phyloP scores from a whole-genome alignment of 1,284 basidiomycete species.

The Bondarzewia mesenterica region DNA sequence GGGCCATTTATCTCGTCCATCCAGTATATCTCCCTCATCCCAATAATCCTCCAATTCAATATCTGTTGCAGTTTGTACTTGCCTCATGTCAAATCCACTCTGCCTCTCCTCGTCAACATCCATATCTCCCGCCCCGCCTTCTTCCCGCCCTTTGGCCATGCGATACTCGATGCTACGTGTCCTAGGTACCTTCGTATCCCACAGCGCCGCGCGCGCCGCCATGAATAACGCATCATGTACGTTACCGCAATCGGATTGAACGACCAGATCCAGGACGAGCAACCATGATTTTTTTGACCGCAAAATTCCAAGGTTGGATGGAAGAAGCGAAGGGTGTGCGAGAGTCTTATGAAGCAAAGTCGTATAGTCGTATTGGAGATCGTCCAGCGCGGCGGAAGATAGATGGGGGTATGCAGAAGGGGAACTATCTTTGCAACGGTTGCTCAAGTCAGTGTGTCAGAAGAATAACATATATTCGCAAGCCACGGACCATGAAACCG shows the following conservation, averaged over 20 bases:
- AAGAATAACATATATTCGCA: slow-evolving; percentile 3
- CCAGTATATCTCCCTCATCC: slow-evolving; percentile 69
- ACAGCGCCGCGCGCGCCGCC: slow-evolving; percentile 66
- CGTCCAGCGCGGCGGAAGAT: slow-evolving; percentile 53
- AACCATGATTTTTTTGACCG: slow-evolving; percentile 61
- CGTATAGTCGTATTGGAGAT: slow-evolving; percentile 63
- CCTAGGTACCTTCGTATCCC: slow-evolving; percentile 71
- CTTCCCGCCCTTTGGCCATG: slow-evolving; percentile 10
- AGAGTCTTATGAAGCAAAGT: slow-evolving; percentile 50
- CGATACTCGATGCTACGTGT: slow-evolving; percentile 60
- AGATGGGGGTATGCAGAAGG: slow-evolving; percentile 70
- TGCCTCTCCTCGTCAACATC: slow-evolving; percentile 37
- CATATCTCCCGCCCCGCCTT: slow-evolving; percentile 33
- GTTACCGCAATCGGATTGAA: slow-evolving; percentile 68
- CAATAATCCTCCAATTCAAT: slow-evolving; percentile 80
- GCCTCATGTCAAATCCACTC: slow-evolving; percentile 54
- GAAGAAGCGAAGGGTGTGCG: slow-evolving; percentile 53
- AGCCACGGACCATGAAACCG: slow-evolving; percentile 64
- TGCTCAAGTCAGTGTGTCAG: slow-evolving; percentile 10
- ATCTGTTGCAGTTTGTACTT: slow-evolving; percentile 46
- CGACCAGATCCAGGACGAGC: slow-evolving; percentile 57
- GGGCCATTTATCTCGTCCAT: slow-evolving; percentile 57
- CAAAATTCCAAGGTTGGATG: slow-evolving; percentile 54
- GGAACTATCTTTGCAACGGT: slow-evolving; percentile 47
- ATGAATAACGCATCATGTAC: slow-evolving; percentile 69